A percentile compares a stretch with the other conserved stretches of the same genome.
Conservation (phyloP, 1,284 basidiomycete species). For the Pulchroboletus neoregius region DNA sequence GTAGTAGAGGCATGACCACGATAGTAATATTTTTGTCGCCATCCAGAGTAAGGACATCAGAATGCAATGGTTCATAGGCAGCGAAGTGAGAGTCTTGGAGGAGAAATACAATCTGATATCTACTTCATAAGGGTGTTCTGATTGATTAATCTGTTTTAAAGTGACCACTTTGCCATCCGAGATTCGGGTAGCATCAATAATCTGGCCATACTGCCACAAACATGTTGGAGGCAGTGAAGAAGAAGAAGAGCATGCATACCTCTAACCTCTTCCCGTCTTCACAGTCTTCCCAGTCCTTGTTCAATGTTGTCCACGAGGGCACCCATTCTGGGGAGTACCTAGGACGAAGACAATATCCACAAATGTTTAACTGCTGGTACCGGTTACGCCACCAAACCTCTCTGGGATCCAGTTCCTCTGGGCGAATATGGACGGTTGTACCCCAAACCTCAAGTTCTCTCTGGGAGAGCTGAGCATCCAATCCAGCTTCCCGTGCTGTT, state of each 20-base stretch:
- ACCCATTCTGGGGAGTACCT: conserved; percentile 36
- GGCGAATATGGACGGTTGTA: neutral
- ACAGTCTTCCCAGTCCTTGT: neutral
- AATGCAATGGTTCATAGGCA: conserved; percentile 34
- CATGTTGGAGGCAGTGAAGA: no score
- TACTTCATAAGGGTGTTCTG: conserved; percentile 24
- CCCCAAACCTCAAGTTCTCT: neutral
- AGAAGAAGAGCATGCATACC: neutral
- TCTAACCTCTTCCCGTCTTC: conserved; percentile 21
- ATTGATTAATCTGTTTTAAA: conserved; percentile 26
- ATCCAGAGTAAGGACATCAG: conserved; percentile 29
- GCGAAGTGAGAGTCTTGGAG: conserved; percentile 10
- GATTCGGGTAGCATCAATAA: conserved; percentile 35
- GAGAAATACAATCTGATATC: conserved; percentile 27
- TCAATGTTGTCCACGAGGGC: conserved; percentile 31
- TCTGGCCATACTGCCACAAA: neutral
- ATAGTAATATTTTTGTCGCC: conserved; percentile 19
- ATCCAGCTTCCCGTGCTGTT: no score
- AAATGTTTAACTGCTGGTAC: conserved; percentile 9
- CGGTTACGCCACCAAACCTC: conserved; percentile 3
- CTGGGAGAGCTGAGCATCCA: no score
- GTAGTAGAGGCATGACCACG: conserved; percentile 33
- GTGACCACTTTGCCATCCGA: conserved; percentile 30
- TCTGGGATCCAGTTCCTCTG: conserved; percentile 12
- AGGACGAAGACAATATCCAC: conserved; percentile 36